phyloP scores from a whole-genome alignment of 2,329 filamentous ascomycete genomes.

The Aspergillus sp. region DNA sequence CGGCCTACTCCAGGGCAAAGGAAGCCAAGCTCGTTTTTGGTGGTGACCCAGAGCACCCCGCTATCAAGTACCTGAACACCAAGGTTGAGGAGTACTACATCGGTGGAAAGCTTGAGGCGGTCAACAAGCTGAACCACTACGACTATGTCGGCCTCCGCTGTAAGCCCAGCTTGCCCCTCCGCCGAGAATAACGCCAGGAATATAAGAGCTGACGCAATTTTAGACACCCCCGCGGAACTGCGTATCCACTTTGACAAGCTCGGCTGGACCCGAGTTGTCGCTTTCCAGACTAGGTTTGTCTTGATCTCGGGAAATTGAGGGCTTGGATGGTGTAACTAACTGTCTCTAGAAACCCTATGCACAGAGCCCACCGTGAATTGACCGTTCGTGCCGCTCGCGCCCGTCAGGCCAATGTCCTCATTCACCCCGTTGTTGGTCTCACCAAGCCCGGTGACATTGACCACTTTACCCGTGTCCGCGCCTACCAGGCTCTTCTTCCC shows the following conservation, averaged over 20 bases:
- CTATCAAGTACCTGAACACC: slow-evolving; percentile 83
- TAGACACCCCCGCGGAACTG: slow-evolving; percentile 89
- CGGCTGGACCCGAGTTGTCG: slow-evolving; percentile 94
- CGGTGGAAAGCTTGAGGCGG: slow-evolving; percentile 91
- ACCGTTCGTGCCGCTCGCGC: slow-evolving; percentile 94
- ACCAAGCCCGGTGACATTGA: slow-evolving; percentile 99
- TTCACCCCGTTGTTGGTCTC: slow-evolving; percentile 96
- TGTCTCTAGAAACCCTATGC: slow-evolving; percentile 83
- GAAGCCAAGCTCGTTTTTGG: slow-evolving; percentile 96
- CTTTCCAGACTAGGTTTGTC: slow-evolving; percentile 79
- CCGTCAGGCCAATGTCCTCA: slow-evolving; percentile 96
- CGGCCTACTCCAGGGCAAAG: slow-evolving; percentile 59
- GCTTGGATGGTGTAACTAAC: background rate
- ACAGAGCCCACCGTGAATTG: slow-evolving; percentile 95
- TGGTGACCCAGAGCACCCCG: slow-evolving; percentile 86
- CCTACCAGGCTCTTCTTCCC: slow-evolving; percentile 94
- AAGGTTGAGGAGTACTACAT: slow-evolving; percentile 85
- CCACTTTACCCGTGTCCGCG: slow-evolving; percentile 98
- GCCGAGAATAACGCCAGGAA: background rate
- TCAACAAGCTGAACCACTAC: slow-evolving; percentile 96
- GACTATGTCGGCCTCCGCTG: slow-evolving; percentile 96
- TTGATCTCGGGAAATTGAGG: background rate
- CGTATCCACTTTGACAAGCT: slow-evolving; percentile 99
- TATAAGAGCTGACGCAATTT: slow-evolving; percentile 8
- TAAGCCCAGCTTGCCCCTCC: slow-evolving; percentile 46